Evolutionary conservation across 2,329 filamentous ascomycete species (phyloP).

Genomic region (Sarocladium kiliense): DNA sequence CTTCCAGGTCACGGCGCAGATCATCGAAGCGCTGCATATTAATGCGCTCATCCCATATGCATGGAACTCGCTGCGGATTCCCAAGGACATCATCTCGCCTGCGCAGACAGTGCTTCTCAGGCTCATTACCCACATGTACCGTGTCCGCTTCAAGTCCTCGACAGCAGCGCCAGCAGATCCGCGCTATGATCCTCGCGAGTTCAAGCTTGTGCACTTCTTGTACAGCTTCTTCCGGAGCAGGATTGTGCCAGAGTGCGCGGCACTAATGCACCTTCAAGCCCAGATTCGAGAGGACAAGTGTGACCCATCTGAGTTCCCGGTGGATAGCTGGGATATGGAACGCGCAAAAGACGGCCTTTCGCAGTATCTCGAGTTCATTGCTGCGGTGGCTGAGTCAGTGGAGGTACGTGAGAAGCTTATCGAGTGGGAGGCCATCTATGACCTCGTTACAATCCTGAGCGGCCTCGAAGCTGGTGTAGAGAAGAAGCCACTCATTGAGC

Average conservation of each 20-base stretch:
- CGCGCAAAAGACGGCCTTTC: constrained; percentile 91
- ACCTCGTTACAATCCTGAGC: constrained; percentile 80
- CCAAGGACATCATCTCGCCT: constrained; percentile 93
- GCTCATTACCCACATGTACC: constrained; percentile 84
- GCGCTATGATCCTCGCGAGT: constrained; percentile 6
- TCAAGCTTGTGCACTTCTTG: constrained; percentile 75
- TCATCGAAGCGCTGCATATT: constrained; percentile 86
- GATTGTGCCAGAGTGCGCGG: constrained; percentile 89
- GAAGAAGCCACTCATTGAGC: constrained; percentile 64
- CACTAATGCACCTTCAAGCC: constrained; percentile 89
- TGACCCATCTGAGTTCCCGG: constrained; percentile 80
- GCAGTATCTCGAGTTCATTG: constrained; percentile 91
- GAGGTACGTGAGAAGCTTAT: constrained; percentile 81
- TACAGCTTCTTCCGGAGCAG: constrained; percentile 89
- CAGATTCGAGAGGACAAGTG: constrained; percentile 75
- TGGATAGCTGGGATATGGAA: constrained; percentile 97
- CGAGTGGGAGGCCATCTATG: constrained; percentile 87
- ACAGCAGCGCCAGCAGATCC: constrained; percentile 9
- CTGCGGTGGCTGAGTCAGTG: constrained; percentile 78
- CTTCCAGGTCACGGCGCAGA: constrained; percentile 94
- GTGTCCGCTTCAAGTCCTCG: constrained; percentile 37
- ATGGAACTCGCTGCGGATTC: constrained; percentile 85
- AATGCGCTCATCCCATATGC: constrained; percentile 87
- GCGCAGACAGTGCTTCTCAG: constrained; percentile 91
- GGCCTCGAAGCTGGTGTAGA: constrained; percentile 84